Base-by-base conservation (phyloP, 768 basidiomycete genomes). In the Sarcodon sp. region DNA sequence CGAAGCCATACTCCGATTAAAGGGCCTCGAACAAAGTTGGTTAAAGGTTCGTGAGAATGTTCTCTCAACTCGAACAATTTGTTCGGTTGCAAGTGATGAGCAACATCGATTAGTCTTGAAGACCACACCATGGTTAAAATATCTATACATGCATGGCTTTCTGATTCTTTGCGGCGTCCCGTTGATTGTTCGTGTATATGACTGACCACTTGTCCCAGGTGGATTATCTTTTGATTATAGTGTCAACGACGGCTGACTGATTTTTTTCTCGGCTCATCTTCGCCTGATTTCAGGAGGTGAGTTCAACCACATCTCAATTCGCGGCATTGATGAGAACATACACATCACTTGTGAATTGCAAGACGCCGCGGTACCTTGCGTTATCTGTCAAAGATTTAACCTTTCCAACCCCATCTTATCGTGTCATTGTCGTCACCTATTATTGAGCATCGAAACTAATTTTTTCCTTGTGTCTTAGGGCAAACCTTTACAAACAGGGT, bases 91-190 rank as follows among this genome's bases (percentile, higher is more conserved):
- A 39, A 47, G 74, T 80, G 82, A 79, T 73, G 73, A 76, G 67
- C 64, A 65, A 74, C 65, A 74, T 73, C 83, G 90, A 92, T 93
- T 93, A 92, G 88, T 93, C 87, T 89, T 89, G 64, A 82, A 88
- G 88, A 88, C 82, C 57, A 53, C 53, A 53, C 62, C 66, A 76
- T 87, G 86, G 83, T 87, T 87, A 77, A 68, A 59, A 61, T 56
- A 50, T 47, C 54, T 48, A 50, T 55, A 63, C 62, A 67, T 67
- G 63, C 62, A 64, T 68, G 62, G 59, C 63, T 66, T 64, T 66
- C 63, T 66, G 64, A 65, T 34, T 33, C 50, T 51, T 51, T 47
- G 43, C 45, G 18, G 46, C 47, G 41, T 39, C 51, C 49, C 51
- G 46, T 48, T 48, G 50, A 57, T 58, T 52, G 54, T 56, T 48